Evolutionary conservation across 129 eudicot genomes (phyloP).

Genomic region (Cynara cardunculus): DNA sequence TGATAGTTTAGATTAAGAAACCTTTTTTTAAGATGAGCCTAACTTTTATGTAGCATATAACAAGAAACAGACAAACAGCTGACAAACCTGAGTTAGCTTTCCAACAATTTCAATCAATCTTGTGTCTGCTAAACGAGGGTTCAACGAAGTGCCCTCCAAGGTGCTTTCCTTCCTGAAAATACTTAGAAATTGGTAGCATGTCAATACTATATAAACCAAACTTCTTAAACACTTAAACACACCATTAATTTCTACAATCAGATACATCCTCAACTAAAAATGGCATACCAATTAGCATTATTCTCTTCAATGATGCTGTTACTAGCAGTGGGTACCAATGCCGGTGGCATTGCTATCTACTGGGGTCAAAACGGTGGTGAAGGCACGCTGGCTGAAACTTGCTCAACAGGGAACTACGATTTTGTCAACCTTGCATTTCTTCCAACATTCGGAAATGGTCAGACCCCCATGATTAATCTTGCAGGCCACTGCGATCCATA

Average conservation of each 20-base stretch:
- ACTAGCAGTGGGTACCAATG: too few species aligned
- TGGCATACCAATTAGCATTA: too few species aligned
- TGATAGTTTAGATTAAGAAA: background rate
- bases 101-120: slow-evolving; percentile 5
- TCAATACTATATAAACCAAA: slow-evolving; percentile 4
- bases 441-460: too few species aligned
- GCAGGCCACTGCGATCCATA: too few species aligned
- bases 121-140: background rate
- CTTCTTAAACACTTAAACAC: slow-evolving; percentile 7
- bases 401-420: too few species aligned
- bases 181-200: background rate
- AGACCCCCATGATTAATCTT: too few species aligned
- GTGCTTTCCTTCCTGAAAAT: background rate
- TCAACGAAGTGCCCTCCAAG: slow-evolving; percentile 27
- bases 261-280: background rate
- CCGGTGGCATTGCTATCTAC: too few species aligned
- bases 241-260: background rate
- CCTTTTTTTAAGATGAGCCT: background rate
- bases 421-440: too few species aligned
- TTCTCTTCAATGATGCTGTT: too few species aligned
- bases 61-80: slow-evolving; percentile 24
- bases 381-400: too few species aligned
- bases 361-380: too few species aligned
- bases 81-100: slow-evolving; percentile 18
- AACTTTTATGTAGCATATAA: slow-evolving; percentile 6